Evolutionary conservation across 768 basidiomycete species (phyloP).

Genomic region (Pisolithus albus): DNA sequence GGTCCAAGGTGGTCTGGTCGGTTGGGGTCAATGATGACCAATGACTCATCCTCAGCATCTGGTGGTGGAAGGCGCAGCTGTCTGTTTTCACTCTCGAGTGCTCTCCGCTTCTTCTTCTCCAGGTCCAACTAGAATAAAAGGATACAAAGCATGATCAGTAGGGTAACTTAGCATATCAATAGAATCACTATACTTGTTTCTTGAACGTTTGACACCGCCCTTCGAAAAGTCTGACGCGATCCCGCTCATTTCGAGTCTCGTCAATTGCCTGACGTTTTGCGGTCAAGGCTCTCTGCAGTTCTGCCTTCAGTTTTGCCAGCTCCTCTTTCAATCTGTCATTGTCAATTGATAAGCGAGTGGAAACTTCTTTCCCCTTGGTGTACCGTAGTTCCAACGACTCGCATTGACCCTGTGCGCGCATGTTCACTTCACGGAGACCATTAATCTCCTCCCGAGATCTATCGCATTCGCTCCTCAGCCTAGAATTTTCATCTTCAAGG

Average conservation of each 20-base stretch:
- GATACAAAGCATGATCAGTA: not conserved
- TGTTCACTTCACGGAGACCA: slow-evolving; percentile 4
- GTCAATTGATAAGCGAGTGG: slow-evolving; percentile 8
- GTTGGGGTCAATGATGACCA: slow-evolving; percentile 24
- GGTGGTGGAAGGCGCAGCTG: slow-evolving; percentile 3
- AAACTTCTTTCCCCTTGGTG: slow-evolving; percentile 3
- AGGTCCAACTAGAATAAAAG: slow-evolving; percentile 11
- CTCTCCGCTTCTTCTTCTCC: slow-evolving; percentile 23
- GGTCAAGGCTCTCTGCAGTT: slow-evolving; percentile 14
- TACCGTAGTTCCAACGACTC: slow-evolving; percentile 10
- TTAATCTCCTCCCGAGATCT: slow-evolving; percentile 10
- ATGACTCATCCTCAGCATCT: slow-evolving; percentile 21
- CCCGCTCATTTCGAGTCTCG: slow-evolving; percentile 10
- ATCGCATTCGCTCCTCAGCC: not conserved
- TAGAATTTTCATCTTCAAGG: not conserved
- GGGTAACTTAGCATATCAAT: not conserved
- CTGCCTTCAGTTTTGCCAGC: slow-evolving; percentile 15
- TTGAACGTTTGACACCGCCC: slow-evolving; percentile 16
- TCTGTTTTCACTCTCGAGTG: slow-evolving; percentile 10
- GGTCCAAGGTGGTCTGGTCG: slow-evolving; percentile 16
- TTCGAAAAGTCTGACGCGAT: slow-evolving; percentile 20
- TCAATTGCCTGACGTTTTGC: slow-evolving; percentile 11
- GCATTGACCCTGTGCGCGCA: slow-evolving; percentile 10
- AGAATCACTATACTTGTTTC: slow-evolving; percentile 13
- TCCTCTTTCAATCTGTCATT: slow-evolving; percentile 15